Evolutionary conservation across 129 eudicot genomes (phyloP), one percentile per base, ranked within the genome.

Genomic region (Scalesia atractyloides): DNA sequence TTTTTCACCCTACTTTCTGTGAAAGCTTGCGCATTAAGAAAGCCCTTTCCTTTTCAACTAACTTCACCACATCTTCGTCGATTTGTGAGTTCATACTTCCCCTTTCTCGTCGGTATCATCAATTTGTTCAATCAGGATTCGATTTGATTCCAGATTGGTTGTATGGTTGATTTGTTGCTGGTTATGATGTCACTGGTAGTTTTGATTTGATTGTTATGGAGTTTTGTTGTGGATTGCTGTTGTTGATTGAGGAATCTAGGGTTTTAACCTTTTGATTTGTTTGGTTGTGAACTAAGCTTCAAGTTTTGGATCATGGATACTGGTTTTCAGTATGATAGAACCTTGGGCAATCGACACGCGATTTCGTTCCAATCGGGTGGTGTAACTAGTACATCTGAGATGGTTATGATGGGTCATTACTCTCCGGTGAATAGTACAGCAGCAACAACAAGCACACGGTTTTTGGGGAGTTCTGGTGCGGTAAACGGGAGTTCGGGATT

Each of bases 311-410:
- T 17, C 43, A 80, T 80, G 62, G 80, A 87, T 74, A 59, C 83
- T 15, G 84, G 89, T 19, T 84, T 76, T 79, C 81, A 65, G 54
- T 75, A 70, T 50, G 81, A 76, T 46, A 79, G 78, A 36, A 48
- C 51, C 53, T 18, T 80, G 8, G 72, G 72, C 18, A 77, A 82
- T 70, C 74, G 69, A 10, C 87, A 84, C 46, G 78, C 83, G 9
- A 84, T 80, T 56, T 84, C 85, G 8, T 84, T 87, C 56, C 82
- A 79, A 56, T 73, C 92, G 0, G 83, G 80, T 68, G 89, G 64
- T 13, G 56, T 67, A 52, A 69, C 68, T 34, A 79, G 82, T 46
- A 73, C 87, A 4, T 82, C 87, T 1, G 85, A 84, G 79, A 84
- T 87, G 85, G 77, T 76, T 68, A 70, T 69, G 75, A 76, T 79